A percentile compares a stretch with the other conserved stretches of the same genome.
Conservation (phyloP, 1,284 basidiomycete genomes). For the Boletellus deceptivus region DNA sequence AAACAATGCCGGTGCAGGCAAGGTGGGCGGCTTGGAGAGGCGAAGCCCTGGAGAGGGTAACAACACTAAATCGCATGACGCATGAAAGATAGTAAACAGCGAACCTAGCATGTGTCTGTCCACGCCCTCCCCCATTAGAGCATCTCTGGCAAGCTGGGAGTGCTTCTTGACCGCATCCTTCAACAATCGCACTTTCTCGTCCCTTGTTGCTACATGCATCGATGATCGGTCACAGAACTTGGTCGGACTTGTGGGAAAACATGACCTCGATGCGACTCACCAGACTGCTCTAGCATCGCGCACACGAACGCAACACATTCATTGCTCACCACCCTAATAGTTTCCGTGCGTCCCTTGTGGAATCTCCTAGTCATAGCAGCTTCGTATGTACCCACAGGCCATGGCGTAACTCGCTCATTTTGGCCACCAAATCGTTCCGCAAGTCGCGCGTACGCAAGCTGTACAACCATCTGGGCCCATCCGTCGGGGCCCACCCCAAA, state of each 20-base stretch:
- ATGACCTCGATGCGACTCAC: conserved; percentile 13
- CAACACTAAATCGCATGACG: neutral
- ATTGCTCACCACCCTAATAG: conserved; percentile 74
- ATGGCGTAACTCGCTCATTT: conserved; percentile 37
- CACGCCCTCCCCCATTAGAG: conserved; percentile 73
- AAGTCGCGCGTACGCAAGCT: conserved; percentile 80
- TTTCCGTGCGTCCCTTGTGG: conserved; percentile 86
- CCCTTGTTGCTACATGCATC: conserved; percentile 28
- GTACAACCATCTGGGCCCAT: conserved; percentile 90
- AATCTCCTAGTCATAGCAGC: conserved; percentile 84
- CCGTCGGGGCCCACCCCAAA: conserved; percentile 86
- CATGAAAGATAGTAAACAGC: conserved; percentile 16
- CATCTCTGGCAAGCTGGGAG: conserved; percentile 64
- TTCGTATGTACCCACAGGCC: conserved; percentile 76
- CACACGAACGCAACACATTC: conserved; percentile 73
- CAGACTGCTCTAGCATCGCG: conserved; percentile 63
- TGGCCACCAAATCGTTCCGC: conserved; percentile 32
- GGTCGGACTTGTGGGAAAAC: neutral
- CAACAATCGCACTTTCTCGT: conserved; percentile 59
- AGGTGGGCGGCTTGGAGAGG: conserved; percentile 58
- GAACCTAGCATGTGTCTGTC: conserved; percentile 83
- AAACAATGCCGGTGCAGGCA: conserved; percentile 66
- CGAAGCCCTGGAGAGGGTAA: conserved; percentile 53
- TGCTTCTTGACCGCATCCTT: conserved; percentile 69
- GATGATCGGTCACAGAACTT: neutral